Percentiles rank a stretch among this genome's conserved stretches.
Evolutionary conservation across 2,329 filamentous ascomycete species (phyloP).

Genomic region (Bisporella sp.): DNA sequence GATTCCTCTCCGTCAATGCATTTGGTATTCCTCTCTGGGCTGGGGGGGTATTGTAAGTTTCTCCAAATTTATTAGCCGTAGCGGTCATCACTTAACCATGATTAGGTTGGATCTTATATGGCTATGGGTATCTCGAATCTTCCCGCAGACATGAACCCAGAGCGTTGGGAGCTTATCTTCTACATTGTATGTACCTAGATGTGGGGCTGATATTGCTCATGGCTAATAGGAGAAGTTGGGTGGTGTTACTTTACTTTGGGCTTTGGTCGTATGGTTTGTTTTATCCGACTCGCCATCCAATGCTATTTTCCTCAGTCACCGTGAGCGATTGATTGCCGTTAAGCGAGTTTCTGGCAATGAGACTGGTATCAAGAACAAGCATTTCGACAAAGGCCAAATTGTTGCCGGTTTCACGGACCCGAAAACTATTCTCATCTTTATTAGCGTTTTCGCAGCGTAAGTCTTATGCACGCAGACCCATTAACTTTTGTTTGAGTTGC

Average conservation of each 20-base stretch:
- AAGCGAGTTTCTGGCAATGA: slow-evolving; percentile 27
- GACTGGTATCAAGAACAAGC: slow-evolving; percentile 30
- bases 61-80: slow-evolving; percentile 13
- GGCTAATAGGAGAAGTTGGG: slow-evolving; percentile 14
- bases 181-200: slow-evolving; percentile 14
- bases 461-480: not conserved
- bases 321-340: slow-evolving; percentile 27
- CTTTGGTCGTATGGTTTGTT: slow-evolving; percentile 24
- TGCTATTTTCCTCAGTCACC: slow-evolving; percentile 25
- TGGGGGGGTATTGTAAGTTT: too few species aligned
- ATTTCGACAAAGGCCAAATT: slow-evolving; percentile 25
- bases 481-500: not conserved
- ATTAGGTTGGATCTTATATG: slow-evolving; percentile 29
- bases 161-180: slow-evolving; percentile 29
- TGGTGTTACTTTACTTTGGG: slow-evolving; percentile 28
- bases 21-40: slow-evolving; percentile 22
- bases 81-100: slow-evolving; percentile 9
- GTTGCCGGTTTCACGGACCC: slow-evolving; percentile 24
- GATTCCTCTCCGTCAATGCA: slow-evolving; percentile 30
- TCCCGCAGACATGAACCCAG: slow-evolving; percentile 20
- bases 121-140: slow-evolving; percentile 27
- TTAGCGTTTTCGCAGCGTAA: slow-evolving; percentile 5
- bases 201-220: not conserved
- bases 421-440: slow-evolving; percentile 25
- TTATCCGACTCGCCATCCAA: slow-evolving; percentile 29